A percentile compares a stretch with the other conserved stretches of the same genome.
Conservation (phyloP, 192 early-diverging fungal species). For the Funneliformis geosporum region DNA sequence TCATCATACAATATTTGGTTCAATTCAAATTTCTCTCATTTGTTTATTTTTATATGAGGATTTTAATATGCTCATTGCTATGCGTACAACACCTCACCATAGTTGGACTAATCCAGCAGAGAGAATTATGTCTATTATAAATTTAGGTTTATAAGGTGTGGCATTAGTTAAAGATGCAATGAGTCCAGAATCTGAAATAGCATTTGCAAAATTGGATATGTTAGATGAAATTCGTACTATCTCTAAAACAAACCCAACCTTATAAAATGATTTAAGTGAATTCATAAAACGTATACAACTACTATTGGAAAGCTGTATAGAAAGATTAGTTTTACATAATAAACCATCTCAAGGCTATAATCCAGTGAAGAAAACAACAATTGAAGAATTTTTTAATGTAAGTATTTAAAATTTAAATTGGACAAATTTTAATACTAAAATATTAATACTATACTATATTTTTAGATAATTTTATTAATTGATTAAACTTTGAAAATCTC, state of each 20-base stretch:
- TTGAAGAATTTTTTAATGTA: conserved; percentile 5
- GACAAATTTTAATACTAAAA: neutral
- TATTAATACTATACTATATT: too few species aligned
- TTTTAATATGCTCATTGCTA: neutral
- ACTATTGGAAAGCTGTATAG: neutral
- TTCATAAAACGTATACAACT: neutral
- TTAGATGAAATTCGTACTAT: neutral
- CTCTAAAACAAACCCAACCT: neutral
- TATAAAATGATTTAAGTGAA: neutral
- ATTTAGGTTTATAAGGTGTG: neutral
- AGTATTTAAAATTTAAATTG: neutral
- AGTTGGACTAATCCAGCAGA: neutral
- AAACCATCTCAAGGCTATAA: neutral
- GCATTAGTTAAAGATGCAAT: conserved; percentile 8
- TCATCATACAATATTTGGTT: neutral
- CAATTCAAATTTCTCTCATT: neutral
- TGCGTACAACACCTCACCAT: neutral
- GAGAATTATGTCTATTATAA: neutral
- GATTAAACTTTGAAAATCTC: conserved; percentile 2
- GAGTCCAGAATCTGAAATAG: neutral
- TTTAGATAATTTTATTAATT: conserved; percentile 11
- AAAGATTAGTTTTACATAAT: neutral
- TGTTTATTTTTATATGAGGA: neutral
- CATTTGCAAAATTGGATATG: neutral
- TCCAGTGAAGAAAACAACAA: neutral